These are phyloP conservation scores for Agarophyton chilense DNA, from an alignment of 23 red algal genomes.

Conservation along the genomic window DNA sequence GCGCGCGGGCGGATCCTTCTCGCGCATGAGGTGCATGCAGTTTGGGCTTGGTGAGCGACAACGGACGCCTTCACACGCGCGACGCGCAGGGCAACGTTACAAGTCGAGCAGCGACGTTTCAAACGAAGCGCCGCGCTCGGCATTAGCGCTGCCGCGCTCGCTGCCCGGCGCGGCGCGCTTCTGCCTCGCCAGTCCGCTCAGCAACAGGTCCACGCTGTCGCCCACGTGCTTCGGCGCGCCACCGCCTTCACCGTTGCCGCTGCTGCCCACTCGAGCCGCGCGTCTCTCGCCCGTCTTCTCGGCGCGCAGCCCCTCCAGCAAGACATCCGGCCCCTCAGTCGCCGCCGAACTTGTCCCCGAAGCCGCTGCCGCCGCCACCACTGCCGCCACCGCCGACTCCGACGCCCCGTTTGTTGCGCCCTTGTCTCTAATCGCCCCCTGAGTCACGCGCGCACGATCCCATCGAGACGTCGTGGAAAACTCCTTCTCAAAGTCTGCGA, in stretches of 20 bases:
- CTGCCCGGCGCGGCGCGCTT: background rate
- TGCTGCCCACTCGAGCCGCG: background rate
- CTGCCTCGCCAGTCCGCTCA: slow-evolving; percentile 21
- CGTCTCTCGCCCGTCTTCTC: background rate
- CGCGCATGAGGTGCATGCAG: too few species aligned
- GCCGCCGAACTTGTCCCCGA: too few species aligned
- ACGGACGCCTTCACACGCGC: too few species aligned
- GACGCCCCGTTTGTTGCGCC: background rate
- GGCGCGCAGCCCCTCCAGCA: slow-evolving; percentile 2
- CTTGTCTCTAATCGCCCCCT: too few species aligned
- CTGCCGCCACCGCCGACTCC: too few species aligned
- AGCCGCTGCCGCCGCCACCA: too few species aligned
- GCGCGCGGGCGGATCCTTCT: too few species aligned
- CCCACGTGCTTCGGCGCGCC: slow-evolving; percentile 11
- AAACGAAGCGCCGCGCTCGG: too few species aligned
- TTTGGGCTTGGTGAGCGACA: too few species aligned
- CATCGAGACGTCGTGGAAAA: background rate
- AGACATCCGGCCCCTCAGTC: background rate
- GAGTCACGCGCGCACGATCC: background rate
- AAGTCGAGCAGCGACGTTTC: too few species aligned
- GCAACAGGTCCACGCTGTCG: slow-evolving; percentile 26
- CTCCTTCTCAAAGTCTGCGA: background rate
- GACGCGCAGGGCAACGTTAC: too few species aligned
- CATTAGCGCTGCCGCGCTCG: background rate
- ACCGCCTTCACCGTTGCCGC: background rate